Base-by-base conservation (phyloP, 2,329 filamentous ascomycete species). In the Aspergillus intermedius region DNA sequence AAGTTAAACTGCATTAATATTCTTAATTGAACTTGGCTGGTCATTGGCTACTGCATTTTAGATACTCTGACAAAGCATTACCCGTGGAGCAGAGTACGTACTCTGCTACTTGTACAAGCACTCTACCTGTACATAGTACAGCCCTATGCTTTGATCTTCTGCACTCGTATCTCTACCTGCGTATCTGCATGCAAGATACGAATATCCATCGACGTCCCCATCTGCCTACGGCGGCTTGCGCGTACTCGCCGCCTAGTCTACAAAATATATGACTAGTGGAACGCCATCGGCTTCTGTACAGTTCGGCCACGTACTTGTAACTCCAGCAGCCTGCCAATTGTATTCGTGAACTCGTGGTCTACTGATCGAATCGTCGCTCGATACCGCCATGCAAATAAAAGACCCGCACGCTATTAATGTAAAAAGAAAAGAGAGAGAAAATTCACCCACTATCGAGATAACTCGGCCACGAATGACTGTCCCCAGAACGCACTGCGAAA, bases 401-500 rank as follows among this genome's bases (percentile, higher is more conserved):
- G 37, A 40, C 17, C 6, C 37, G 37, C 37, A 22, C 17, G 37
- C 37, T 40, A 40, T 40, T 17, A 40, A 40, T 21, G 37, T 12
- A 17, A 19, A 46, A 46, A 35, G 15, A 47, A 17, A 28, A 48
- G 3, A 21, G n/a, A 45, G 19, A n/a, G 5, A 39, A 37, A 5
- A 23, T 15, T 39, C 19, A 17, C 8, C 35, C 35, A 3, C 35
- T 39, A 80, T 76, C 50, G 75, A 70, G n/a, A 73, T 52, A 95
- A 77, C 70, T 95, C 90, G n/a, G 79, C 79, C 46, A 95, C 88
- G 65, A 95, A 95, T 56, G 84, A 89, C 66, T 89, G 81, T 15
- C 90, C 90, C 90, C 90, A 95, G 84, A 91, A 95, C 5, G 89
- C 86, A 65, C 87, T 81, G 51, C 22, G 13, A 25, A 42, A 23